phyloP scores from a whole-genome alignment of 176 grass and related monocot species.

The Oryza punctata region DNA sequence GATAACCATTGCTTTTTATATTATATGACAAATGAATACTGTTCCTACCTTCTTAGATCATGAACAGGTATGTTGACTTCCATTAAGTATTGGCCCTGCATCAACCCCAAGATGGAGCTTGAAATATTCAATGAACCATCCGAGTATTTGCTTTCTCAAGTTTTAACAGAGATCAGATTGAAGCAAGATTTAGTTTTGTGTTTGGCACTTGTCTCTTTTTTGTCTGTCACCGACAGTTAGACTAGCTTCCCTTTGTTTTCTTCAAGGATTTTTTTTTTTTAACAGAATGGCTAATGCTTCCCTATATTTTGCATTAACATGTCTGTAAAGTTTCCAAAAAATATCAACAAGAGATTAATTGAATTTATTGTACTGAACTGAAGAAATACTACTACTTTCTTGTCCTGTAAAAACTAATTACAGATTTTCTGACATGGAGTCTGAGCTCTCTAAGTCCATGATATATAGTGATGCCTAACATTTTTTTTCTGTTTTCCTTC shows the following conservation, averaged over 20 bases:
- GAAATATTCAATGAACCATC: conserved; percentile 30
- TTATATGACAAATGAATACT: not conserved
- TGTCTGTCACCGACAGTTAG: conserved; percentile 19
- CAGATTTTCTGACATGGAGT: not conserved
- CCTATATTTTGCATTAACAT: not conserved
- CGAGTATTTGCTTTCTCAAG: conserved; percentile 26
- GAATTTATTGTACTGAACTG: not conserved
- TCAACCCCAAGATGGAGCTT: conserved; percentile 29
- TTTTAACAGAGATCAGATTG: conserved; percentile 7
- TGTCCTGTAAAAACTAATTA: not conserved
- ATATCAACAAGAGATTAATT: not conserved
- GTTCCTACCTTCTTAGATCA: conserved; percentile 29
- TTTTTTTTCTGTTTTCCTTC: not conserved
- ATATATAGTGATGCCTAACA: not conserved
- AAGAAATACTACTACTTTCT: not conserved
- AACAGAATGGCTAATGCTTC: too few species aligned
- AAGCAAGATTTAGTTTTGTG: conserved; percentile 30
- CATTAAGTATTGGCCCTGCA: conserved; percentile 25
- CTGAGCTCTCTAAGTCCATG: not conserved
- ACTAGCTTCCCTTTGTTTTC: too few species aligned
- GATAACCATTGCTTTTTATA: conserved; percentile 11
- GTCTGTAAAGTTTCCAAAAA: not conserved
- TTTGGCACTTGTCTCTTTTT: not conserved
- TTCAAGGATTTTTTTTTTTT: too few species aligned
- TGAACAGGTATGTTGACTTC: conserved; percentile 36